Evolutionary conservation across 2,329 filamentous ascomycete genomes (phyloP).

Genomic region (Aspergillus ochraceus): DNA sequence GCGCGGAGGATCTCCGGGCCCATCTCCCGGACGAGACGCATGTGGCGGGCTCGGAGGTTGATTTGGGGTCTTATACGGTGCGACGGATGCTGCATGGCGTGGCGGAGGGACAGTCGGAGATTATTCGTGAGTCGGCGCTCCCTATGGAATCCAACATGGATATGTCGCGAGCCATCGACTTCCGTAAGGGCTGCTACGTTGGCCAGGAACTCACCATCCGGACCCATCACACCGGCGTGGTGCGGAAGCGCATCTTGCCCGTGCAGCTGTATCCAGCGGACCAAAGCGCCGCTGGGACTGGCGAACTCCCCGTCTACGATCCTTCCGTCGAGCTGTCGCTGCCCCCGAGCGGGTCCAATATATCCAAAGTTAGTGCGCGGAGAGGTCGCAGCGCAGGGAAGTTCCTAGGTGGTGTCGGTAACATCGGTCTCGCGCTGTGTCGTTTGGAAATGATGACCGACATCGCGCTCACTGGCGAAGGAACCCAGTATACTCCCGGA

Average conservation of each 20-base stretch:
- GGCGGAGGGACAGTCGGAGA: conserved; percentile 80
- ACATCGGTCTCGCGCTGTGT: conserved; percentile 83
- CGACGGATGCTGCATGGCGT: conserved; percentile 78
- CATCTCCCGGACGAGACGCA: conserved; percentile 34
- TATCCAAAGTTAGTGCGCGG: conserved; percentile 52
- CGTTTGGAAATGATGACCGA: conserved; percentile 90
- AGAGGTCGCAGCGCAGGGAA: conserved; percentile 73
- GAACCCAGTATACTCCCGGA: conserved; percentile 58
- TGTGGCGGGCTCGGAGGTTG: conserved; percentile 49
- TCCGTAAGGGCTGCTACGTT: conserved; percentile 94
- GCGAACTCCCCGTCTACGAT: conserved; percentile 49
- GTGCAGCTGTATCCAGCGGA: conserved; percentile 66
- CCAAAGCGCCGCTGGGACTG: conserved; percentile 43
- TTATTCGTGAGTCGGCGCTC: conserved; percentile 68
- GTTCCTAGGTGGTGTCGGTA: conserved; percentile 76
- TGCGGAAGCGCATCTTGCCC: conserved; percentile 85
- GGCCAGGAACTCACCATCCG: conserved; percentile 96
- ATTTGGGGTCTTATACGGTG: conserved; percentile 66
- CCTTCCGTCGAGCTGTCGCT: conserved; percentile 25
- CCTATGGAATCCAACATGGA: conserved; percentile 92
- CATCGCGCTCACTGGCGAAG: conserved; percentile 67
- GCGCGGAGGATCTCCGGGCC: conserved; percentile 32
- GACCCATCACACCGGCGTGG: conserved; percentile 90
- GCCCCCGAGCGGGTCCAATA: conserved; percentile 49
- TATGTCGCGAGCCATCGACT: conserved; percentile 80